A percentile compares a stretch with the other conserved stretches of the same genome.
Evolutionary conservation across 2,329 filamentous ascomycete species (phyloP).

Genomic region (Pseudocercospora vitis): DNA sequence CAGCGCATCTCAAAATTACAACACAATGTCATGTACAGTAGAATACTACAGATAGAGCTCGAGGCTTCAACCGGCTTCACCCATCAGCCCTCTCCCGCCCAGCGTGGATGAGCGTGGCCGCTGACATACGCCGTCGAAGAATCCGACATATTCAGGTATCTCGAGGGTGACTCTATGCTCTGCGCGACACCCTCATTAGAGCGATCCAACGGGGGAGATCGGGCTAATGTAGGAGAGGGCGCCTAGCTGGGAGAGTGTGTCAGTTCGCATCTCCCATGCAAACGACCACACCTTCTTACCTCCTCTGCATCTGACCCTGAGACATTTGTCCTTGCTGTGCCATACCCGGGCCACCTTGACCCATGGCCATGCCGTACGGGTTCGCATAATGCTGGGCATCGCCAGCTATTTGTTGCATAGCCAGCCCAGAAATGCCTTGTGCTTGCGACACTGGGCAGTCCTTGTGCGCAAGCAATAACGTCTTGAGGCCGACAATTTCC

Average conservation of each 20-base stretch:
- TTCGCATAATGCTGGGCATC: conserved; percentile 46
- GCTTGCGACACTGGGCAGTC: conserved; percentile 91
- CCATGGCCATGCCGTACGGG: conserved; percentile 51
- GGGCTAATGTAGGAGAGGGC: conserved; percentile 16
- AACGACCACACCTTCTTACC: conserved; percentile 28
- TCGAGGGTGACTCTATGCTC: conserved; percentile 16
- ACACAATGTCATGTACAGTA: conserved; percentile 7
- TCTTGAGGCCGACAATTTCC: conserved; percentile 94
- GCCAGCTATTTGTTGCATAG: conserved; percentile 53
- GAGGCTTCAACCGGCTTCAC: too few relatives aligned
- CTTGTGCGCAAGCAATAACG: conserved; percentile 87
- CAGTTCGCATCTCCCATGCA: background rate
- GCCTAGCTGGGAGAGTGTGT: conserved; percentile 22
- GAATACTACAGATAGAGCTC: conserved; percentile 2
- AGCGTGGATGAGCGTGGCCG: background rate
- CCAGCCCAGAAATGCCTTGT: conserved; percentile 64
- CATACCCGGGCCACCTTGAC: conserved; percentile 35
- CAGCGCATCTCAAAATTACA: background rate
- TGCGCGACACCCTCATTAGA: conserved; percentile 10
- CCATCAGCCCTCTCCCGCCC: too few relatives aligned
- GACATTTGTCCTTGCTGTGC: conserved; percentile 34
- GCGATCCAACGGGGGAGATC: too few relatives aligned
- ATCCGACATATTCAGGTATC: conserved; percentile 18
- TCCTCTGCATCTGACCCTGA: conserved; percentile 39
- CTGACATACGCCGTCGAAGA: conserved; percentile 1